A percentile compares a stretch with the other conserved stretches of the same genome.
Evolutionary conservation across 495 filamentous ascomycete species (phyloP).

Genomic region (Neurospora tetraspora): DNA sequence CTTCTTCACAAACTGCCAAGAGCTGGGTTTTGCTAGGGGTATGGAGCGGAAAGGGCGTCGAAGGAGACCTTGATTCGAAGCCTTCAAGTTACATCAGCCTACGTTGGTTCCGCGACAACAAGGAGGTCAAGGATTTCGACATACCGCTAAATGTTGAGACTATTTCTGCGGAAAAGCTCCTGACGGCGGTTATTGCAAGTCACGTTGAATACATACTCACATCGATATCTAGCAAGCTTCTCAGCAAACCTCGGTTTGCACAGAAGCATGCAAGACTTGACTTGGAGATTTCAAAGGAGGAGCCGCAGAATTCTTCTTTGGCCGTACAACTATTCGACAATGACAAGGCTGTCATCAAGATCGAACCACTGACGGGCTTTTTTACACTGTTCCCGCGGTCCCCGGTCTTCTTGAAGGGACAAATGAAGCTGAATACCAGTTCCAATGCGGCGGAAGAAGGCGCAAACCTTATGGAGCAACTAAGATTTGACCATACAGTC

Average conservation of each 20-base stretch:
- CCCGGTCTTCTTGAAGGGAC: slow-evolving; percentile 26
- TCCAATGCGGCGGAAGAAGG: slow-evolving; percentile 45
- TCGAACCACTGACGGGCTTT: slow-evolving; percentile 59
- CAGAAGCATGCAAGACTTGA: slow-evolving; percentile 43
- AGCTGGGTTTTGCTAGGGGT: slow-evolving; percentile 89
- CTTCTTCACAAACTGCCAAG: slow-evolving; percentile 46
- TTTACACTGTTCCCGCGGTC: slow-evolving; percentile 42
- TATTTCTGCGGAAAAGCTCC: slow-evolving; percentile 61
- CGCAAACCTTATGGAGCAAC: slow-evolving; percentile 38
- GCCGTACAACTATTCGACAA: slow-evolving; percentile 55
- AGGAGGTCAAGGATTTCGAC: slow-evolving; percentile 54
- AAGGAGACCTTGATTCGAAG: slow-evolving; percentile 23
- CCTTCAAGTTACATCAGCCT: slow-evolving; percentile 45
- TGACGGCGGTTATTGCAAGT: slow-evolving; percentile 63
- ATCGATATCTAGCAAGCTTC: slow-evolving; percentile 48
- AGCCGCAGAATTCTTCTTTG: slow-evolving; percentile 56
- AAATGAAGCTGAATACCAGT: slow-evolving; percentile 43
- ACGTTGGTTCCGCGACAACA: slow-evolving; percentile 77
- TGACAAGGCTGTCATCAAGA: slow-evolving; percentile 46
- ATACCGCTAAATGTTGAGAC: slow-evolving; percentile 54
- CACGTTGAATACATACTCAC: slow-evolving; percentile 61
- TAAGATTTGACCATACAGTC: slow-evolving; percentile 48
- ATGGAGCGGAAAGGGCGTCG: slow-evolving; percentile 45
- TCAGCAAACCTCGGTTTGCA: slow-evolving; percentile 46
- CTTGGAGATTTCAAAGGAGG: slow-evolving; percentile 42